Evolutionary conservation across 2,329 filamentous ascomycete species (phyloP), one percentile per base, ranked within the genome.

Genomic region (Aspergillus fumigatiaffinis): DNA sequence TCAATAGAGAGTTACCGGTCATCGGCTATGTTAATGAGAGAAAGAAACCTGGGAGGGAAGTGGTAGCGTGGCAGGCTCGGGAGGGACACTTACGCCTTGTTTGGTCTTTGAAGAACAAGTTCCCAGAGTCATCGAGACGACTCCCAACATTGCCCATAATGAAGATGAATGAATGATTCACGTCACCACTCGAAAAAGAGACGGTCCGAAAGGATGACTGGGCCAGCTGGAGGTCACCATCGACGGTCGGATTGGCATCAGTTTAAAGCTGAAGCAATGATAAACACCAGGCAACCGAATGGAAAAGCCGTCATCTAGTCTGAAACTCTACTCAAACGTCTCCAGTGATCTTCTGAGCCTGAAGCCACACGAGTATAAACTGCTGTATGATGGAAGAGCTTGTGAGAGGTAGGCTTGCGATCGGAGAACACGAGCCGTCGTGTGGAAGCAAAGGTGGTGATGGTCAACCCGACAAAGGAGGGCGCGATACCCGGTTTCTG

Each of bases 111-210:
- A 97, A 81, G 75, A 89, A 95, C 73, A 97, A 80, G 68, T 85
- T 83, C 73, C 87, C 90, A 70, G 72, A 71, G 61, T 97, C 92
- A 68, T 96, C 92, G 69, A 88, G 87, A 77, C 87, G 89, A 82
- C 92, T 97, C 75, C 86, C 88, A 77, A 97, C 87, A 80, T 89
- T 92, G 72, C 94, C 94, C 94, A 99, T 99, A 75, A 77, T 84
- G 78, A 75, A 67, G 58, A 55, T 49, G 51, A 35, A 55, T 57
- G 55, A 56, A 64, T 21, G 48, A 60, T 62, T 68, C 57, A 66
- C 59, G 60, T 68, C 61, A 67, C 65, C 63, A 66, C 64, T 64
- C 60, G 64, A 66, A 59, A 26, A 23, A 63, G 59, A 58, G 62
- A 58, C 46, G 60, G 62, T 66, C 63, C 64, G 63, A 61, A 62